A percentile compares a stretch with the other conserved stretches of the same genome.
These are phyloP conservation scores for Xylariaceae sp. DNA, from an alignment of 2,329 filamentous ascomycete species.

Conservation along the genomic window DNA sequence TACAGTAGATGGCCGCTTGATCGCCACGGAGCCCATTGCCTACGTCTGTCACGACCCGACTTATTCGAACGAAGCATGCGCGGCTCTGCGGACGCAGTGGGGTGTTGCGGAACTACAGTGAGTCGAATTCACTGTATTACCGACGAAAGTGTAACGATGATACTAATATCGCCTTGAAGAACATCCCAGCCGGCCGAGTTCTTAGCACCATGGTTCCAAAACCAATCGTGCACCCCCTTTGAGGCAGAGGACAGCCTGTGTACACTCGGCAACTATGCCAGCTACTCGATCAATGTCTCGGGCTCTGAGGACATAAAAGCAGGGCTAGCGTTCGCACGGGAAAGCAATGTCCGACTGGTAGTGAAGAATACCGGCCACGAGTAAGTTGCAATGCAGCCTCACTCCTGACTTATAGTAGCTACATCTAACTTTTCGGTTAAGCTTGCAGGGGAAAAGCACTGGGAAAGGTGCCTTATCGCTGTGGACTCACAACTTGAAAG, in stretches of 20 bases:
- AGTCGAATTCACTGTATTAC: not conserved
- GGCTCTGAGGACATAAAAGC: not conserved
- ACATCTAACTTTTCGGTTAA: not conserved
- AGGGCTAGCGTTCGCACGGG: not conserved
- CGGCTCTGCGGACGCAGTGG: not conserved
- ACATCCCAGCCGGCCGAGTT: slow-evolving; percentile 9
- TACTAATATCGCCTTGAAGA: not conserved
- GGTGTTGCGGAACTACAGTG: slow-evolving; percentile 6
- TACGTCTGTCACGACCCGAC: slow-evolving; percentile 12
- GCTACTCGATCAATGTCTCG: slow-evolving; percentile 8
- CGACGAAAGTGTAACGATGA: not conserved
- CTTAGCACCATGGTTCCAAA: slow-evolving; percentile 11
- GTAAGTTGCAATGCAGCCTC: slow-evolving; percentile 28
- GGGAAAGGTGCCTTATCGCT: slow-evolving; percentile 45
- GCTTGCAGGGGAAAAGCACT: slow-evolving; percentile 42
- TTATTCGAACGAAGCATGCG: slow-evolving; percentile 3
- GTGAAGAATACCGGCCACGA: not conserved
- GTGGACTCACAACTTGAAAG: slow-evolving; percentile 50
- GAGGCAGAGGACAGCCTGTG: not conserved
- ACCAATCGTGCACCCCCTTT: slow-evolving; percentile 10
- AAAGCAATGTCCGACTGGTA: not conserved
- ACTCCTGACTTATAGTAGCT: not conserved
- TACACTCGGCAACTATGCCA: slow-evolving; percentile 3
- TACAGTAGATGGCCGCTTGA: slow-evolving; percentile 10
- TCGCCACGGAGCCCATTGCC: slow-evolving; percentile 8